Conservation (phyloP, 345 rosid species). For the Gossypium mustelinum region DNA sequence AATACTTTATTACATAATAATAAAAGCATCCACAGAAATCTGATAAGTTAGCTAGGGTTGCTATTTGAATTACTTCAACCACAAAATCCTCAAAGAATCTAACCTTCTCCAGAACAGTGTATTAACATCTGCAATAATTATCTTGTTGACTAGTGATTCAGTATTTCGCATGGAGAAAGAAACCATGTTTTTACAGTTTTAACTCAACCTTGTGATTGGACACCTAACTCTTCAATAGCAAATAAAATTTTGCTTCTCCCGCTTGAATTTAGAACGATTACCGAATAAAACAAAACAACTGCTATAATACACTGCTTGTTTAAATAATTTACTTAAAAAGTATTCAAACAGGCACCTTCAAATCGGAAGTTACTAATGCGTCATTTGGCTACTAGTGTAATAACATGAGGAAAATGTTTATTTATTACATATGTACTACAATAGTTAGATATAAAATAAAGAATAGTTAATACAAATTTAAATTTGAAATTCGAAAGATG, state of each 20-base stretch:
- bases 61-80: background rate
- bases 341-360: background rate
- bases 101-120: background rate
- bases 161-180: background rate
- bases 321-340: background rate
- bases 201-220: background rate
- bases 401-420: too few species aligned
- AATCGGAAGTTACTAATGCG: background rate
- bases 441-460: too few species aligned
- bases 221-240: background rate
- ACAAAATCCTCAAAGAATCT: background rate
- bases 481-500: too few species aligned
- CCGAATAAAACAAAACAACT: background rate
- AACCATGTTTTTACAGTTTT: background rate
- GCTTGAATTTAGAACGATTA: background rate
- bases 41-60: background rate
- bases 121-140: background rate
- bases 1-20: background rate
- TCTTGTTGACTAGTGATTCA: background rate
- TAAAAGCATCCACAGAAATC: background rate
- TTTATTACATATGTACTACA: too few species aligned
- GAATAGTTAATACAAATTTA: too few species aligned
- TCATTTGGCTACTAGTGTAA: too few species aligned
- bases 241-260: background rate
- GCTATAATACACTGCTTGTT: background rate